Conservation (phyloP, 352 stramenopile genomes). For the Phytophthora melonis region DNA sequence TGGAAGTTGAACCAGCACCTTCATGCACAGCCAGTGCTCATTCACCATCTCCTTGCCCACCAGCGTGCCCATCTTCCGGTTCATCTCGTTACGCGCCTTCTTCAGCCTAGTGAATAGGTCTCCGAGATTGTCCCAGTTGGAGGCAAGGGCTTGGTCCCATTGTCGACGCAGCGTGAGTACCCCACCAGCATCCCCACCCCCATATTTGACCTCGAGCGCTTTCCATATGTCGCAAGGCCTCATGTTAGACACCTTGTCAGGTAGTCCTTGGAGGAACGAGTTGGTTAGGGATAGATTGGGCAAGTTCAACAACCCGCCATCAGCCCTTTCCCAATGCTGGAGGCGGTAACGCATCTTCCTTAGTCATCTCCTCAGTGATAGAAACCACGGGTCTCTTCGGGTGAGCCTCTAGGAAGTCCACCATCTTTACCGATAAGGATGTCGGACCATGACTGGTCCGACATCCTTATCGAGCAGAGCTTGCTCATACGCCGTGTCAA, state of each 20-base stretch:
- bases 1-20: constrained; percentile 13
- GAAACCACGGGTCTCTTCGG: not conserved
- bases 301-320: not conserved
- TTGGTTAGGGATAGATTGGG: not conserved
- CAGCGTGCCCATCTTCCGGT: constrained; percentile 3
- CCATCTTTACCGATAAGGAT: not conserved
- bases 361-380: not conserved
- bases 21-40: constrained; percentile 15
- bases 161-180: not conserved
- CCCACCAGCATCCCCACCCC: not conserved
- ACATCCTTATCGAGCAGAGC: too few relatives aligned
- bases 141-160: constrained; percentile 1
- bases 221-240: not conserved
- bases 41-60: constrained; percentile 21
- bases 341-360: not conserved
- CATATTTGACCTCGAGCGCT: not conserved
- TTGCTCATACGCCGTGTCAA: too few relatives aligned
- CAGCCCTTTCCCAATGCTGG: not conserved
- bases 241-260: not conserved
- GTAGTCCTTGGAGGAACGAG: not conserved
- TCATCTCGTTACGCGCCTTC: constrained; percentile 24
- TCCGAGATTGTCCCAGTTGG: constrained; percentile 12
- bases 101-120: constrained; percentile 18
- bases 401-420: not conserved
- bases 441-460: too few relatives aligned